Evolutionary conservation across 208 protist genomes (phyloP).

Genomic region (Leishmania amazonensis): DNA sequence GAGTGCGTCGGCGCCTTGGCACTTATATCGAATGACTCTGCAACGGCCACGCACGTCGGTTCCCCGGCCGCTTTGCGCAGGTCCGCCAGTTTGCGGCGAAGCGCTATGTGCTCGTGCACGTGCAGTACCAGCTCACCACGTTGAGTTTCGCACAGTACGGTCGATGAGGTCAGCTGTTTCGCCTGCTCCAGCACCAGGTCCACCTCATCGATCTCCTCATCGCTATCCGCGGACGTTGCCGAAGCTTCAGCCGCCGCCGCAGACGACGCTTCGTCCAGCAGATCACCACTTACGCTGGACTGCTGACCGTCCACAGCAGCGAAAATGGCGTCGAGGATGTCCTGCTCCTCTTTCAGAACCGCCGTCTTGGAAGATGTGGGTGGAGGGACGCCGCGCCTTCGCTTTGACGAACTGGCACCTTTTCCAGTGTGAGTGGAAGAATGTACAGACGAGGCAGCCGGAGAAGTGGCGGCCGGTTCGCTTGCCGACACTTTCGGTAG

Average conservation of each 20-base stretch:
- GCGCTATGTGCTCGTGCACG: slow-evolving; percentile 60
- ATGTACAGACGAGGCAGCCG: background rate
- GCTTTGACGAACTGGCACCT: background rate
- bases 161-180: slow-evolving; percentile 45
- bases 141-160: slow-evolving; percentile 22
- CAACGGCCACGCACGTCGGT: slow-evolving; percentile 52
- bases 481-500: background rate
- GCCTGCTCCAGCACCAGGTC: slow-evolving; percentile 54
- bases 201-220: slow-evolving; percentile 32
- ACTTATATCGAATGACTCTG: background rate
- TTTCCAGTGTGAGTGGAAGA: background rate
- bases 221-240: background rate
- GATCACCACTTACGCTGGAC: slow-evolving; percentile 71
- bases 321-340: slow-evolving; percentile 65
- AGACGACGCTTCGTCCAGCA: slow-evolving; percentile 20
- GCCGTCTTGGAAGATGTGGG: background rate
- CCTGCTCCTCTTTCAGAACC: slow-evolving; percentile 39
- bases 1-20: background rate
- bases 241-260: background rate
- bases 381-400: background rate
- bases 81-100: slow-evolving; percentile 40
- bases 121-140: slow-evolving; percentile 47
- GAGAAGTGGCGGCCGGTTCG: background rate
- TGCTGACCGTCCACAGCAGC: slow-evolving; percentile 56
- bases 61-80: slow-evolving; percentile 36